These are phyloP conservation scores for Leonotis leonurus DNA, from an alignment of 257 asterid species.

Conservation along the genomic window DNA sequence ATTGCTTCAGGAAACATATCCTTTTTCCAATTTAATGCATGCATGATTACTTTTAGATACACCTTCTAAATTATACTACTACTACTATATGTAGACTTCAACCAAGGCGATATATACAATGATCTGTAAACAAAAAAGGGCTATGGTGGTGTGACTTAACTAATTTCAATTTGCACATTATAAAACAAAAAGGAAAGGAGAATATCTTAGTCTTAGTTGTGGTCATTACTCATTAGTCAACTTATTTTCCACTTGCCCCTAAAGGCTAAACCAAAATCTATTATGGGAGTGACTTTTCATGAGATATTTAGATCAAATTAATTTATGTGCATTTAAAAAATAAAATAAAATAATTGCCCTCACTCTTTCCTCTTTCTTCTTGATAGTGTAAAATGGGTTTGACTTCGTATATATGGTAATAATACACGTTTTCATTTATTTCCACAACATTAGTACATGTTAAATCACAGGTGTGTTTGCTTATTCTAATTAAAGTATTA, in stretches of 20 bases:
- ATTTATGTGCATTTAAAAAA: not conserved
- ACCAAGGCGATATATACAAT: not conserved
- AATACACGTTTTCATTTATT: too few species aligned
- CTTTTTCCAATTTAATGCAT: too few species aligned
- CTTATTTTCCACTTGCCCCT: slow-evolving; percentile 7
- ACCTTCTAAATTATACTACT: not conserved
- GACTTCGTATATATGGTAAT: not conserved
- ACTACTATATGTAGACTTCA: too few species aligned
- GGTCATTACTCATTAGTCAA: slow-evolving; percentile 2
- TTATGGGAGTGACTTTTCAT: not conserved
- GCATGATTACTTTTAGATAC: not conserved
- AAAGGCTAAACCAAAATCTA: not conserved
- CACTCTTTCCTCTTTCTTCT: not conserved
- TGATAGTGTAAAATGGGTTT: not conserved
- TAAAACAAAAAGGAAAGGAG: not conserved
- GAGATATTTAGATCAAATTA: not conserved
- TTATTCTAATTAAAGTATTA: too few species aligned
- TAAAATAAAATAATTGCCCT: not conserved
- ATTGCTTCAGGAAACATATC: too few species aligned
- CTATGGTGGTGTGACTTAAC: not conserved
- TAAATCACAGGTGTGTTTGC: too few species aligned
- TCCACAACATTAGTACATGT: not conserved
- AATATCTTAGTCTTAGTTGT: not conserved
- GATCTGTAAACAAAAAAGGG: not conserved
- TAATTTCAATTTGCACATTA: too few species aligned